These are phyloP conservation scores for Beauveria asiatica DNA, from an alignment of 2,329 filamentous ascomycete genomes.

Conservation along the genomic window DNA sequence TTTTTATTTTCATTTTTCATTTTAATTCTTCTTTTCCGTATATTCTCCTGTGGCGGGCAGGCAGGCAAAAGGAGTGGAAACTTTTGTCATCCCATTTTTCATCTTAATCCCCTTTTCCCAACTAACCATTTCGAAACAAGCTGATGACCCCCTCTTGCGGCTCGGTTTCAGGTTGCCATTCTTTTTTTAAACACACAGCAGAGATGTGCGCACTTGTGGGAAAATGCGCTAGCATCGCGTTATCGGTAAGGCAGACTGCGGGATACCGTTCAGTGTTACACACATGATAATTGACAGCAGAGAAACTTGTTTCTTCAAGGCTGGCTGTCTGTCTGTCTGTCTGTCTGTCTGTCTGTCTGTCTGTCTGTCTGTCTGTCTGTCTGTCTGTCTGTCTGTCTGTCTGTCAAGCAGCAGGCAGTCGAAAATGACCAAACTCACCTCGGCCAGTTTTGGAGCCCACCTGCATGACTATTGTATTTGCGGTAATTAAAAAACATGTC, in stretches of 20 bases:
- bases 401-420: neutral
- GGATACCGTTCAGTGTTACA: no score
- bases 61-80: no score
- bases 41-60: no score
- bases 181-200: neutral
- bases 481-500: no score
- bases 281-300: no score
- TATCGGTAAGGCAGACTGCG: neutral
- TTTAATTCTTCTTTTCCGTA: no score
- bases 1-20: no score
- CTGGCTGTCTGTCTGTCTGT: no score
- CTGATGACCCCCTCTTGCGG: neutral
- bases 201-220: neutral
- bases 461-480: neutral
- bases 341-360: no score
- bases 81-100: neutral
- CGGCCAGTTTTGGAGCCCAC: neutral
- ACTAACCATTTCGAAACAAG: neutral
- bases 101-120: neutral
- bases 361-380: no score
- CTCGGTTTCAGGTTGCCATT: constrained; percentile 3
- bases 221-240: neutral
- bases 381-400: no score
- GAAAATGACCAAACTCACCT: neutral
- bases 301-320: no score